Evolutionary conservation across 306 rosid genomes (phyloP).

Genomic region (Citrullus mucosospermus): DNA sequence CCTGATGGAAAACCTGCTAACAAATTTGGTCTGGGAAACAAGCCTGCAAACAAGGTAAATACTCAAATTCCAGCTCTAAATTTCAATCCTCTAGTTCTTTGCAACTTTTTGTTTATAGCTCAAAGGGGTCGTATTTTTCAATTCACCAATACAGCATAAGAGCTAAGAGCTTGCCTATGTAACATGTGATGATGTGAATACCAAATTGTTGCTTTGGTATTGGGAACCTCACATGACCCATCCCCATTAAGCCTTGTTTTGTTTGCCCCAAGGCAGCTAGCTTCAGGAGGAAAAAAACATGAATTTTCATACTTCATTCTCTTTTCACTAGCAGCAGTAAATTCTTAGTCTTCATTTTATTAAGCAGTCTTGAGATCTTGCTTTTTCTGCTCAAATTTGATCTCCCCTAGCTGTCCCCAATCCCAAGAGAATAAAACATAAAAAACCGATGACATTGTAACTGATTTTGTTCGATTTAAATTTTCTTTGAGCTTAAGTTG

Average conservation of each 20-base stretch:
- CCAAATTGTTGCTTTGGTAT: not conserved
- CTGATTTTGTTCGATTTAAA: not conserved
- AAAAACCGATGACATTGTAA: not conserved
- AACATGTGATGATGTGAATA: not conserved
- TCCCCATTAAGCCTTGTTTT: not conserved
- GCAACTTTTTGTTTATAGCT: not conserved
- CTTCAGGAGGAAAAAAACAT: not conserved
- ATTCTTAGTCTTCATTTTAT: not conserved
- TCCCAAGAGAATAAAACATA: not conserved
- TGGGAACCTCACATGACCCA: not conserved
- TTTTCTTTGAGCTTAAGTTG: not conserved
- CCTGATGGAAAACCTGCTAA: slow-evolving; percentile 98
- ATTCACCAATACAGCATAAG: not conserved
- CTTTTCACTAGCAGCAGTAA: not conserved
- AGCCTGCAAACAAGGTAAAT: slow-evolving; percentile 69
- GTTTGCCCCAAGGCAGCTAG: not conserved
- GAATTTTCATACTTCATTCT: not conserved
- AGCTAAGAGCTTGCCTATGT: not conserved
- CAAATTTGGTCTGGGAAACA: slow-evolving; percentile 86
- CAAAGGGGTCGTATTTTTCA: not conserved
- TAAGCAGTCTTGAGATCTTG: not conserved
- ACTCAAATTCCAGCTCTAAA: not conserved
- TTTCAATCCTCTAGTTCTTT: not conserved
- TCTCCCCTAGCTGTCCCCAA: not conserved
- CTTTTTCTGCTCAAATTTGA: not conserved